Conservation (phyloP, 2,329 filamentous ascomycete genomes). For the Cladorrhinum sp. region DNA sequence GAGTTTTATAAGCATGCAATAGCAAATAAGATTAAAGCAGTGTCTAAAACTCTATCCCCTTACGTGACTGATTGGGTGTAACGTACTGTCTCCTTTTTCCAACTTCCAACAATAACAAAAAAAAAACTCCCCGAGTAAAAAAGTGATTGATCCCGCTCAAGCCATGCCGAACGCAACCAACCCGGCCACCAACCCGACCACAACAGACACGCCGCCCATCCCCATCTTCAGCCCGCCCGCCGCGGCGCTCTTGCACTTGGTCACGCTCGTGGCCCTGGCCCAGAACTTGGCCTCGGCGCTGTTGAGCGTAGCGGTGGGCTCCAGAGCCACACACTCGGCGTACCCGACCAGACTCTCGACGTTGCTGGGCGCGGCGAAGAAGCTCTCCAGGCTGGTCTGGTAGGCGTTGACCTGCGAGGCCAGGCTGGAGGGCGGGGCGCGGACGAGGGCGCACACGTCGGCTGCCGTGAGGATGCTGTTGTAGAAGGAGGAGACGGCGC, state of each 20-base stretch:
- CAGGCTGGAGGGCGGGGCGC: neutral
- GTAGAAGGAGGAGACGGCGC: neutral
- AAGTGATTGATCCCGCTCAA: too few species aligned
- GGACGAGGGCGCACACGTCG: neutral
- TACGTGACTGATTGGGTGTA: too few species aligned
- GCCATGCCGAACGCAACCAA: neutral
- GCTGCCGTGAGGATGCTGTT: neutral
- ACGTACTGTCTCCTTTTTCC: too few species aligned
- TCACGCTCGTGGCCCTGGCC: neutral
- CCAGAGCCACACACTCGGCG: too few species aligned
- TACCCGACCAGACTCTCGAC: too few species aligned
- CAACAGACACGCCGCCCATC: neutral
- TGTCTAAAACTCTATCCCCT: too few species aligned
- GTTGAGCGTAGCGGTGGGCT: neutral
- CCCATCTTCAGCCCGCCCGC: neutral
- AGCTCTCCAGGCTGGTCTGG: neutral
- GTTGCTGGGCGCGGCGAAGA: too few species aligned
- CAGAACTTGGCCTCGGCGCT: neutral
- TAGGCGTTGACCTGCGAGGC: neutral
- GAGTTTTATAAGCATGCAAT: too few species aligned
- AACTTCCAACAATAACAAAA: too few species aligned
- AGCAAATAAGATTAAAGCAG: too few species aligned
- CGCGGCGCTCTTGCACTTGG: constrained; percentile 1
- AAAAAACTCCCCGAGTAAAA: too few species aligned
- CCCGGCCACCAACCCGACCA: neutral